Base-by-base conservation (phyloP, 371 early-diverging fungal species). In the Circinella umbellata region DNA sequence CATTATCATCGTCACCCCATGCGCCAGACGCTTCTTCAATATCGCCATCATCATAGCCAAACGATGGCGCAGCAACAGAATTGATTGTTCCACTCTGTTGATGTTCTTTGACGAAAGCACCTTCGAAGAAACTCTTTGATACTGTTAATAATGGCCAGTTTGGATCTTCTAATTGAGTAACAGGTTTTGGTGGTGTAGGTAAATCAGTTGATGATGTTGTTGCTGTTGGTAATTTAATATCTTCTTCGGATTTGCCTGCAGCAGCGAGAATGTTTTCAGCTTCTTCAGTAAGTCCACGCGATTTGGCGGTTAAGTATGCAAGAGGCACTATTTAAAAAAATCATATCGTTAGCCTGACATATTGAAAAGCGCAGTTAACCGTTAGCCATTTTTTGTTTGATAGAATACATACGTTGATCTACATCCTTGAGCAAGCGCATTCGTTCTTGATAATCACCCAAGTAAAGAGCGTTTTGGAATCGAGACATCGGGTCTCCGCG, bases 301-400 rank as follows among this genome's bases (percentile, higher is more conserved):
- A 88, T 78, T 93, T 92, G 53, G 98, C 96, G 11, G 96, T 90
- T 73, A 96, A 73, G 68, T 97, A 98, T 4, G 99, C 99, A 61
- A 98, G 86, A 42, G 93, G 91, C 5, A 84, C 89, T 93, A 57
- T 35, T 10, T 5, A 14, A n/a, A 14, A n/a, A 61, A 49, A 5
- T 54, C 15, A 34, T 10, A 34, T 64, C 34, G 6, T 11, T 8
- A 18, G 17, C 34, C 36, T 1, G 1, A 61, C 37, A 61, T 27
- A 27, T 27, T 2, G n/a, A 27, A 27, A 27, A 27, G 27, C 27
- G 27, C 27, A 27, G 27, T 27, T 27, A 27, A 42, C 42, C 11
- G 3, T 11, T 42, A 42, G 11, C 11, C 42, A 9, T 42, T 6
- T 42, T 11, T 6, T 42, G 46, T 61, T 38, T 27, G 4, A 7